These are phyloP conservation scores for Colletotrichum siamense DNA, from an alignment of 2,329 filamentous ascomycete genomes.

Conservation along the genomic window DNA sequence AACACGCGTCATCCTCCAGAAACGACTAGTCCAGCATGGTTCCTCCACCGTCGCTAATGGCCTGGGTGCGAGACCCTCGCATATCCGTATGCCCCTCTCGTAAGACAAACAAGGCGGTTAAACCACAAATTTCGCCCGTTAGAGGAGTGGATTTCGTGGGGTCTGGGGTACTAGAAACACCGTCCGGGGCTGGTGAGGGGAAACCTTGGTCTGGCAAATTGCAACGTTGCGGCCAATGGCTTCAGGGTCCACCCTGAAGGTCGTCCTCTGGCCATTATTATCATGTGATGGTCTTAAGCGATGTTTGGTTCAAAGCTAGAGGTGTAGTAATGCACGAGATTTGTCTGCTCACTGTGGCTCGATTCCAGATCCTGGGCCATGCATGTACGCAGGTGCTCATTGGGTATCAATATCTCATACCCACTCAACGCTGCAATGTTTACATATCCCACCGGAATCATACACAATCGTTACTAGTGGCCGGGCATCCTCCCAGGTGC, in stretches of 20 bases:
- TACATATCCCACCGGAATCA: not conserved
- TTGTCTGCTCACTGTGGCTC: not conserved
- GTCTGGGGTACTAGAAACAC: not conserved
- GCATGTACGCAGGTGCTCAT: not conserved
- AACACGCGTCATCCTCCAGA: not conserved
- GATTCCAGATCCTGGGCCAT: not conserved
- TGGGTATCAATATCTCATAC: not conserved
- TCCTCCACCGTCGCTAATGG: not conserved
- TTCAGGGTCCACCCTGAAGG: not conserved
- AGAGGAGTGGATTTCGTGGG: constrained; percentile 4
- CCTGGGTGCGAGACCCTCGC: not conserved
- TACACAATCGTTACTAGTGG: not conserved
- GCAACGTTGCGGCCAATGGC: not conserved
- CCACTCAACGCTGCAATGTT: not conserved
- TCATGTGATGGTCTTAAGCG: not conserved
- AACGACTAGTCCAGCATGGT: not conserved
- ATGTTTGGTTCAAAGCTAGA: not conserved
- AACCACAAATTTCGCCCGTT: not conserved
- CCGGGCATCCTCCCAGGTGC: not conserved
- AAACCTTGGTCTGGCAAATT: not conserved
- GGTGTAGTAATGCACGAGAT: not conserved
- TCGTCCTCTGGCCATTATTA: not conserved
- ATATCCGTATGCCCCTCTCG: not conserved
- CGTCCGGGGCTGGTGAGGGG: not conserved
- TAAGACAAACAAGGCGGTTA: not conserved